Conservation (phyloP, 1,139 yeast genomes). For the Candida tetrigidarum region DNA sequence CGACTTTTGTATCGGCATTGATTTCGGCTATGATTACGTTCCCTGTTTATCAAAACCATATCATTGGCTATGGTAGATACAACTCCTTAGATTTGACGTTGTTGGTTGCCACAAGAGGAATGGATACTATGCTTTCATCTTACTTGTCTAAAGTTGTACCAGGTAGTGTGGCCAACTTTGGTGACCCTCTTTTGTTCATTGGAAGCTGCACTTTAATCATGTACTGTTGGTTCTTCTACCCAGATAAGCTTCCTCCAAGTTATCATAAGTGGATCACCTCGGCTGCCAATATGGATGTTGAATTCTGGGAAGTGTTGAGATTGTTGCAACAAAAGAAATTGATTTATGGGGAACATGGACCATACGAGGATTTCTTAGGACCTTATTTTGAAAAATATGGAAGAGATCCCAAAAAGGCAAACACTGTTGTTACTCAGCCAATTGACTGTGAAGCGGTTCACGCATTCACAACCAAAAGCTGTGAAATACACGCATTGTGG, state of each 20-base stretch:
- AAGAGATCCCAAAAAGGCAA: slow-evolving; percentile 28
- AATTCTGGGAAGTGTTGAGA: slow-evolving; percentile 27
- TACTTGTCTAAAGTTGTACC: slow-evolving; percentile 26
- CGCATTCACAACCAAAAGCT: slow-evolving; percentile 35
- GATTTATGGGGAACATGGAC: slow-evolving; percentile 30
- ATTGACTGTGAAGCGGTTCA: slow-evolving; percentile 36
- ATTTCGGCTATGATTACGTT: slow-evolving; percentile 31
- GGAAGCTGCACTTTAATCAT: slow-evolving; percentile 34
- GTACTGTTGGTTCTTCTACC: slow-evolving; percentile 41
- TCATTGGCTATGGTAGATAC: slow-evolving; percentile 32
- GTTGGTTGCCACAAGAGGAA: slow-evolving; percentile 39
- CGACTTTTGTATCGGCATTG: slow-evolving; percentile 35
- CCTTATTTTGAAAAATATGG: slow-evolving; percentile 32
- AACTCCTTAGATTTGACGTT: slow-evolving; percentile 39
- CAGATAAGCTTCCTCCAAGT: slow-evolving; percentile 38
- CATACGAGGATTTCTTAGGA: slow-evolving; percentile 24
- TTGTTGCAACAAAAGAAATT: slow-evolving; percentile 26
- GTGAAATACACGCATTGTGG: slow-evolving; percentile 46
- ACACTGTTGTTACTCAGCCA: slow-evolving; percentile 26
- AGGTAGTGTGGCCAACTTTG: slow-evolving; percentile 17
- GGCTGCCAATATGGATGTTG: slow-evolving; percentile 46
- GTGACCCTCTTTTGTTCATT: slow-evolving; percentile 36
- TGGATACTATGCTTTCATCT: slow-evolving; percentile 37
- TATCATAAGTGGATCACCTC: slow-evolving; percentile 44
- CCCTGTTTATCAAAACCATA: slow-evolving; percentile 35